Evolutionary conservation across 768 basidiomycete genomes (phyloP), one percentile per base, ranked within the genome.

Genomic region (Artomyces pyxidatus): DNA sequence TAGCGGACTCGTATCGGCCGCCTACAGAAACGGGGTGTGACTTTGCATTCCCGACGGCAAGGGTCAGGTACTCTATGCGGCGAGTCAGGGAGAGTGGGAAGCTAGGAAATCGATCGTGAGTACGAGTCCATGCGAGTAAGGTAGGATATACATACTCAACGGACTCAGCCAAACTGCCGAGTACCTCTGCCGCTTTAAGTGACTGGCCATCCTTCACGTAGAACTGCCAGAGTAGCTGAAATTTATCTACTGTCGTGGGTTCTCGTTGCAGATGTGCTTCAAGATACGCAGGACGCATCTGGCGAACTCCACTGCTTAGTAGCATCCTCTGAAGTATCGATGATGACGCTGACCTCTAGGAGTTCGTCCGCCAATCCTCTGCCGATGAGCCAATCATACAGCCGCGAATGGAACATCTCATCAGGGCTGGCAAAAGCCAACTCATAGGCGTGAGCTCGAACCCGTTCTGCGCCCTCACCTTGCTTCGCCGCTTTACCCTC

Each of bases 41-140:
- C 67, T 97, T 97, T 44, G 93, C 95, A 60, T 97, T 96, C 46
- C 89, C 88, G 37, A 97, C 86, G 1, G 96, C 92, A 42, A 96
- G 80, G 1, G 93, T 94, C 38, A 98, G 76, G 66, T 89, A 96
- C 63, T 98, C 91, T 47, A 97, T 68, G 46, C 96, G 81, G 46
- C 78, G 71, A 48, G 85, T 80, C 32, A 99, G 71, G 7, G 76
- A 61, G 25, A 88, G 65, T 43, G 81, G 72, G 61, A 87, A 84
- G 50, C 85, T 89, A 49, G 21, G 5, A 54, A 28, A 8, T n/a
- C n/a, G n/a, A n/a, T n/a, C n/a, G n/a, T n/a, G n/a, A n/a, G n/a
- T n/a, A n/a, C n/a, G n/a, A n/a, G n/a, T n/a, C 27, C 4, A 11
- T 51, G 17, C 47, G 29, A 32, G 6, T 12, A 11, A 17, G 37